Conservation (phyloP, 2,329 filamentous ascomycete species). For the Aureobasidium musti region DNA sequence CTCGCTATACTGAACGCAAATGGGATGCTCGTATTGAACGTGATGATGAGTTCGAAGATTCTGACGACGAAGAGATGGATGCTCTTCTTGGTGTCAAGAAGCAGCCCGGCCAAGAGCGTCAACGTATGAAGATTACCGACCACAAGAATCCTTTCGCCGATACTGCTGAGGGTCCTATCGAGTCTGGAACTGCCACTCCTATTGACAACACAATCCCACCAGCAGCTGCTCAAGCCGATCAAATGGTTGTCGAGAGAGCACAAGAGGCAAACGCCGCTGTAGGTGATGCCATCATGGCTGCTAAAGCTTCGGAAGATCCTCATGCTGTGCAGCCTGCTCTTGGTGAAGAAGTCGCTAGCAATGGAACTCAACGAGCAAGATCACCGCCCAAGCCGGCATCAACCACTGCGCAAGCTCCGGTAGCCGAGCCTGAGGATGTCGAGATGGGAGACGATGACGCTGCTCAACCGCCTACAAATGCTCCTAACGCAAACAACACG, state of each 20-base stretch:
- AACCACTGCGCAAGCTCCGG: constrained; percentile 12
- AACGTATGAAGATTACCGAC: constrained; percentile 60
- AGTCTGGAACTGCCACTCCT: constrained; percentile 26
- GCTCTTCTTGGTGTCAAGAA: constrained; percentile 69
- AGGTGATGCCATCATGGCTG: constrained; percentile 34
- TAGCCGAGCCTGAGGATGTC: constrained; percentile 32
- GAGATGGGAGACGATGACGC: constrained; percentile 36
- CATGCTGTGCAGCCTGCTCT: constrained; percentile 16
- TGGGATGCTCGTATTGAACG: constrained; percentile 75
- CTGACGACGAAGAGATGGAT: constrained; percentile 83
- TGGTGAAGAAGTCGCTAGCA: constrained; percentile 29
- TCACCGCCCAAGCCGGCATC: constrained; percentile 12
- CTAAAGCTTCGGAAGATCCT: constrained; percentile 34
- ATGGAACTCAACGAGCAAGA: constrained; percentile 20
- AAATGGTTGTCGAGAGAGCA: constrained; percentile 37
- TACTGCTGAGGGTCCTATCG: constrained; percentile 49
- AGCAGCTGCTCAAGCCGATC: constrained; percentile 27
- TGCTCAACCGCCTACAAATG: constrained; percentile 1
- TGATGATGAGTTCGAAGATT: constrained; percentile 81
- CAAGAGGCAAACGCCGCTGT: constrained; percentile 35
- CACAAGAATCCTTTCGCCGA: constrained; percentile 58
- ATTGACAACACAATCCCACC: constrained; percentile 12
- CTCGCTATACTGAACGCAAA: constrained; percentile 75
- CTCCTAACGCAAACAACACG: constrained; percentile 13
- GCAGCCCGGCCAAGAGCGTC: constrained; percentile 46